Evolutionary conservation across 345 rosid species (phyloP).

Genomic region (Raphanus sativus): DNA sequence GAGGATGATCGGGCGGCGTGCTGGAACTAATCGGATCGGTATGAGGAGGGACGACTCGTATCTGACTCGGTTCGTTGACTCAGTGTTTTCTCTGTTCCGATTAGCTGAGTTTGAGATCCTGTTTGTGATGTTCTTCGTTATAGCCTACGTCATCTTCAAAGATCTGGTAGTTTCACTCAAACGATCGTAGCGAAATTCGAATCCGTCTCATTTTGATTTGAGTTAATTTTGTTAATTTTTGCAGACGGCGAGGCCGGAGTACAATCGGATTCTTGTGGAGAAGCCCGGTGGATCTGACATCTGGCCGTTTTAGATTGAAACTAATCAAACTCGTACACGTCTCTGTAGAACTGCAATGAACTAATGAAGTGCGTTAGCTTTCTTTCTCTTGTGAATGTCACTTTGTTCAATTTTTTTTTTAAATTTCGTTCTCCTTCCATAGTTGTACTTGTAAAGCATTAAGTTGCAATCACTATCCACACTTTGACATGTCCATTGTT

Average conservation of each 20-base stretch:
- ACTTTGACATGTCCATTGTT: background rate
- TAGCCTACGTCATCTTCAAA: slow-evolving; percentile 35
- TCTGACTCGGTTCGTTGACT: slow-evolving; percentile 36
- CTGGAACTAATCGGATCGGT: slow-evolving; percentile 37
- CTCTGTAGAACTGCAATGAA: slow-evolving; percentile 3
- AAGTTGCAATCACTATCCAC: background rate
- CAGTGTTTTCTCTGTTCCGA: slow-evolving; percentile 35
- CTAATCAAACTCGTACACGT: background rate
- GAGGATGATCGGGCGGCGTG: slow-evolving; percentile 32
- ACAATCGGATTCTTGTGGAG: slow-evolving; percentile 38
- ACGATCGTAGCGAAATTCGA: background rate
- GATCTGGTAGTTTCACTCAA: slow-evolving; percentile 27
- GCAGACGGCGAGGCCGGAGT: slow-evolving; percentile 41
- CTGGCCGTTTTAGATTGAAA: slow-evolving; percentile 28
- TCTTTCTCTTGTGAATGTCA: background rate
- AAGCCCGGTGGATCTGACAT: slow-evolving; percentile 35
- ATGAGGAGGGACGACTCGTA: slow-evolving; percentile 33
- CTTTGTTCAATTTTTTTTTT: slow-evolving; percentile 4
- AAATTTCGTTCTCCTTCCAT: background rate
- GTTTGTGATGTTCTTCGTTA: slow-evolving; percentile 30
- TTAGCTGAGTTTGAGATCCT: slow-evolving; percentile 42
- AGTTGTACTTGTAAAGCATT: slow-evolving; percentile 18
- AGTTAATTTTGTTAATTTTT: background rate
- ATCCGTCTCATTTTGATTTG: background rate
- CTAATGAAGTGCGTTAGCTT: background rate